Evolutionary conservation across 2,329 filamentous ascomycete genomes (phyloP), one percentile per base, ranked within the genome.

Genomic region (Dactylella cylindrospora): DNA sequence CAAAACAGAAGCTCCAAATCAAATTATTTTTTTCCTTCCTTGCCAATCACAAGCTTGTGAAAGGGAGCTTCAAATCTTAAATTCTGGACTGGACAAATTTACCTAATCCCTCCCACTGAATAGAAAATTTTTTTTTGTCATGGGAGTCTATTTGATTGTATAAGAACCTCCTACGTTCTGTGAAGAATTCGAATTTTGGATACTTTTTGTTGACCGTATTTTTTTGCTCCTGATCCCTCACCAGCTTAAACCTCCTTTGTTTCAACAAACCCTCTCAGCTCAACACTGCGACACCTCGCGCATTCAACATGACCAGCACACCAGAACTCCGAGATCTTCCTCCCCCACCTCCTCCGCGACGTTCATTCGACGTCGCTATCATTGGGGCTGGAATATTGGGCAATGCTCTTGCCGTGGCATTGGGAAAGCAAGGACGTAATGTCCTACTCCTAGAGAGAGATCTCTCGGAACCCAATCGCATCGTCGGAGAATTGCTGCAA

Each of bases 401-500:
- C 32, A 95, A 89, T 73, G 88, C 90, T 15, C 78, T 90, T 17
- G 91, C 93, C 13, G 86, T 84, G 66, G 83, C 91, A 17, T 79
- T 97, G 38, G 90, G 87, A 59, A 84, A 86, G 68, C 93, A 97
- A 75, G 90, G 90, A 49, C 84, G 93, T 65, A 94, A 87, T 72
- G 90, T 98, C 20, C 80, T 97, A 20, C 77, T 98, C 45, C 81
- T 98, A 44, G 93, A 98, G 76, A 82, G 82, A 70, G 94, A 84
- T 75, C 78, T 97, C 74, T 89, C 89, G 74, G 86, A 97, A 76
- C 93, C 93, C 15, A 86, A 97, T 75, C 84, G 93, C 66, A 98
- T 98, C 67, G 90, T 98, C 40, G 93, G 93, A 68, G 93, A 98
- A 76, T 76, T 98, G 66, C 77, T 98, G 68, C 93, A 98, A 74